Base-by-base conservation (phyloP, 2,329 filamentous ascomycete species). In the Blastomyces emzantsi region DNA sequence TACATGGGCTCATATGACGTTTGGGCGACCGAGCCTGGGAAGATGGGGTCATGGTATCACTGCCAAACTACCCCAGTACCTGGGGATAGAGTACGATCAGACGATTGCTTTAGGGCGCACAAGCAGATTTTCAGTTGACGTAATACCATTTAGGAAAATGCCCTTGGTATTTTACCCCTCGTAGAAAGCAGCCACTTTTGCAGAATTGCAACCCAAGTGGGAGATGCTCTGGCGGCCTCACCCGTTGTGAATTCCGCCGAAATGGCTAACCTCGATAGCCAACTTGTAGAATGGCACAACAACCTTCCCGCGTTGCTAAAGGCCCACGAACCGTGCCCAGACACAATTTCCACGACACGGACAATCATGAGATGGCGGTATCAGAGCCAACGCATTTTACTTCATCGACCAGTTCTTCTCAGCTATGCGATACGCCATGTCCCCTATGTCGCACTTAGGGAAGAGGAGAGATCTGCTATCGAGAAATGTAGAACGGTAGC, bases 291-390 rank as follows among this genome's bases (percentile, higher is more conserved):
- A 69, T 92, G 90, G 90, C 87, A 89, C 74, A 84, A 85, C 63
- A 85, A 83, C 60, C 81, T 92, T 1, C 89, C 88, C 4, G 84
- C 84, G 79, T 79, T 88, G 17, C 78, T 88, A 43, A 81, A 84
- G 67, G 83, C 85, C 25, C 83, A 79, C 13, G 86, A 90, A 63
- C 84, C 87, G 11, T 90, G 87, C 70, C 85, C 87, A 0, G 87
- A 90, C 67, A 85, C 87, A 1, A 82, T 92, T 22, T 85, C 85
- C 66, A 87, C 88, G 59, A 85, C 87, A 0, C 83, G 89, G 60
- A 85, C 85, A 66, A 83, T 92, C 69, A 90, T 92, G 87, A 89
- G 90, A 73, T 92, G 89, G 90, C 83, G 89, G 17, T 92, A 90
- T 72, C 86, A 90, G 71, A 91, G 90, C 69, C 82, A 91, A 57